Conservation (phyloP, 2,329 filamentous ascomycete species). For the Colletotrichum abscissum region DNA sequence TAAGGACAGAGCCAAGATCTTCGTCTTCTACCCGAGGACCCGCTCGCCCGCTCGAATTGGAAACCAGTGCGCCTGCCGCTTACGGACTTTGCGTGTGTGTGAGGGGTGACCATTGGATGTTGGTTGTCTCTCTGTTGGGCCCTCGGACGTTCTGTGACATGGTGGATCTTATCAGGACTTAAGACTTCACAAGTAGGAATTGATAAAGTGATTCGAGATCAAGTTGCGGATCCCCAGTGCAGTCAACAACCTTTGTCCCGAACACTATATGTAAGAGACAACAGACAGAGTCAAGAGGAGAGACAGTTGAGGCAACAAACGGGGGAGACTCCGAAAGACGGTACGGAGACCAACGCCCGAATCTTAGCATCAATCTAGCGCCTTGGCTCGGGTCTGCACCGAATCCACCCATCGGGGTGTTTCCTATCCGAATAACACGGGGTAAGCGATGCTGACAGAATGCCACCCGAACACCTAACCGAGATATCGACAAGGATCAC, state of each 20-base stretch:
- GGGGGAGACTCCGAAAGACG: not conserved
- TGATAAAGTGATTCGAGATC: not conserved
- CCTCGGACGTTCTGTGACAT: not conserved
- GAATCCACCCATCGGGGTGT: not conserved
- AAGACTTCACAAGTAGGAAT: not conserved
- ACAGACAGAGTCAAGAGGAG: not conserved
- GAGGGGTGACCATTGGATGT: not conserved
- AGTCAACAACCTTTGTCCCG: not conserved
- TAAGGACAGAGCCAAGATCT: slow-evolving; percentile 24
- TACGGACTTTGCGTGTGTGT: not conserved
- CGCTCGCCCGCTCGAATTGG: slow-evolving; percentile 20
- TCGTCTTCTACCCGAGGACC: slow-evolving; percentile 22
- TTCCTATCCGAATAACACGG: slow-evolving; percentile 17
- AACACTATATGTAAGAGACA: not conserved
- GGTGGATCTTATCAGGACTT: not conserved
- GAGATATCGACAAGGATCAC: slow-evolving; percentile 8
- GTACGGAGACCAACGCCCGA: slow-evolving; percentile 5
- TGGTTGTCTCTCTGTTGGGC: not conserved
- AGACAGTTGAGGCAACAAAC: not conserved
- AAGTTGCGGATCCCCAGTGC: not conserved
- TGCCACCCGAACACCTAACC: slow-evolving; percentile 12
- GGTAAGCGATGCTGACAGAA: slow-evolving; percentile 26
- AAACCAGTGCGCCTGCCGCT: slow-evolving; percentile 21
- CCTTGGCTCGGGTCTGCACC: slow-evolving; percentile 21
- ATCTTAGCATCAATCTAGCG: slow-evolving; percentile 30